Conservation (phyloP, 306 rosid genomes). For the Prosopis cineraria region DNA sequence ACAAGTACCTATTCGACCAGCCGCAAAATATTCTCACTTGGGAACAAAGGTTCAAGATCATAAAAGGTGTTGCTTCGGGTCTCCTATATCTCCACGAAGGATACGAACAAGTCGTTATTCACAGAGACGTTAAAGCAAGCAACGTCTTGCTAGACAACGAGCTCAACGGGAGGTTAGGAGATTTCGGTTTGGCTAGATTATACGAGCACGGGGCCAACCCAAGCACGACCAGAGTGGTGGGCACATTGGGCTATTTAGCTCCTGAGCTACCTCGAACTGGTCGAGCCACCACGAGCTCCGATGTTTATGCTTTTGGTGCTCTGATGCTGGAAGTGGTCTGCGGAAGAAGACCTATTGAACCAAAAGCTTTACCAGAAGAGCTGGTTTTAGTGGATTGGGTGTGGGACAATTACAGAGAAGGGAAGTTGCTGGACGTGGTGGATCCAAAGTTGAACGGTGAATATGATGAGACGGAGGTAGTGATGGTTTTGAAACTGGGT, state of each 20-base stretch:
- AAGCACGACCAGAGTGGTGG: constrained; percentile 74
- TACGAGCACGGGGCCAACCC: constrained; percentile 69
- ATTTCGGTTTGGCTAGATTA: constrained; percentile 68
- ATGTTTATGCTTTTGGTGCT: constrained; percentile 81
- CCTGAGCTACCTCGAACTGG: constrained; percentile 78
- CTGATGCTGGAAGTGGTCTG: constrained; percentile 73
- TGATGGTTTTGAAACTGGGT: constrained; percentile 68
- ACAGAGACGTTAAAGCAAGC: constrained; percentile 80
- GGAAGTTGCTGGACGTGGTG: constrained; percentile 50
- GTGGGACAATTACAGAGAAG: constrained; percentile 61
- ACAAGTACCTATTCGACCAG: constrained; percentile 57
- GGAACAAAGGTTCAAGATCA: constrained; percentile 62
- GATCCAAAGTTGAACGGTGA: constrained; percentile 51
- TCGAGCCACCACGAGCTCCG: constrained; percentile 63
- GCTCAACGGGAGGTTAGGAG: constrained; percentile 67
- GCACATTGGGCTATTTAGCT: constrained; percentile 78
- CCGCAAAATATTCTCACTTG: constrained; percentile 51
- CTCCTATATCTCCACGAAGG: constrained; percentile 78
- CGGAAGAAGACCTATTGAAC: constrained; percentile 71
- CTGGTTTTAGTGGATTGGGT: constrained; percentile 74
- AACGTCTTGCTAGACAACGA: constrained; percentile 71
- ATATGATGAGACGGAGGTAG: constrained; percentile 45
- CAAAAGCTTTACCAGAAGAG: constrained; percentile 50
- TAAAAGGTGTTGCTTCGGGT: constrained; percentile 73
- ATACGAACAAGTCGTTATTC: constrained; percentile 74